Conservation (phyloP, 495 filamentous ascomycete genomes). For the Penicillium cosmopolitanum region DNA sequence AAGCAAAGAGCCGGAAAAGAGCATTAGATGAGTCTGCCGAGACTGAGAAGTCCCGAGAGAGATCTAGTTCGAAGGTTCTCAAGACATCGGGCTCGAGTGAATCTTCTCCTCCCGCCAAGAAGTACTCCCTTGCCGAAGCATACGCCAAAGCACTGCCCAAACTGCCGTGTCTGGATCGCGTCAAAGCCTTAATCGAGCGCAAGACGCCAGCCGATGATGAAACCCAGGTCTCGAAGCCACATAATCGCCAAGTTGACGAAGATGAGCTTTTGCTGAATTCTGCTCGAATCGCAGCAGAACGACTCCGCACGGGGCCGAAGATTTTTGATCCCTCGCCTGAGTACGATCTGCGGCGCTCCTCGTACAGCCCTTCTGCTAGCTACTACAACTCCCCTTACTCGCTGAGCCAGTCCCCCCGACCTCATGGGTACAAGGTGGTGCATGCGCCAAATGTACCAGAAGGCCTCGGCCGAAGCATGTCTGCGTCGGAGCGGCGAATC, state of each 20-base stretch:
- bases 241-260: conserved; percentile 40
- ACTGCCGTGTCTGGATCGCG: conserved; percentile 43
- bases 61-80: conserved; percentile 25
- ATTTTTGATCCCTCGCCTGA: conserved; percentile 29
- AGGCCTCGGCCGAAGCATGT: conserved; percentile 43
- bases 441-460: conserved; percentile 43
- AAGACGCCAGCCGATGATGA: conserved; percentile 26
- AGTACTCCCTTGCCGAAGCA: conserved; percentile 38
- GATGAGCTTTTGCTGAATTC: conserved; percentile 48
- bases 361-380: conserved; percentile 35
- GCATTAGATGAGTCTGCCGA: conserved; percentile 24
- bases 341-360: conserved; percentile 25
- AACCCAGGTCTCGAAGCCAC: conserved; percentile 8
- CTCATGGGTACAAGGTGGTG: conserved; percentile 42
- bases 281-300: conserved; percentile 48
- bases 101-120: conserved; percentile 19
- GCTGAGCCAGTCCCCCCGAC: conserved; percentile 28
- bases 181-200: conserved; percentile 32
- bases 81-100: conserved; percentile 28
- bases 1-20: conserved; percentile 30
- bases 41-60: conserved; percentile 14
- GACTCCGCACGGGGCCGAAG: conserved; percentile 40
- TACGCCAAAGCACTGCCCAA: conserved; percentile 41
- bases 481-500: conserved; percentile 47
- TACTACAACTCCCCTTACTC: conserved; percentile 26